phyloP scores from a whole-genome alignment of 371 early-diverging fungal genomes.

The Apophysomyces ossiformis region DNA sequence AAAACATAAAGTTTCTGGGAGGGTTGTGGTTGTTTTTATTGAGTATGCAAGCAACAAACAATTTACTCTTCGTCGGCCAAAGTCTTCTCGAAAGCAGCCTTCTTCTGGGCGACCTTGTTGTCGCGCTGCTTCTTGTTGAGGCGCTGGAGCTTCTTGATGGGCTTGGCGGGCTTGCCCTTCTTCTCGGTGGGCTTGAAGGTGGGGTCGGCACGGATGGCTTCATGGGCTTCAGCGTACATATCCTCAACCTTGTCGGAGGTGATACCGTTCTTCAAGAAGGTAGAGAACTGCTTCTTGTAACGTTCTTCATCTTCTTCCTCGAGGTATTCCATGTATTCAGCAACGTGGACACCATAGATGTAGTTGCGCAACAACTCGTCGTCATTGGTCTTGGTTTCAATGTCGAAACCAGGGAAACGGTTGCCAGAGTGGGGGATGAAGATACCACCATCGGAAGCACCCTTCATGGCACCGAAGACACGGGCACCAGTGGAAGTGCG shows the following conservation, averaged over 20 bases:
- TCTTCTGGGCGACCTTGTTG: constrained; percentile 91
- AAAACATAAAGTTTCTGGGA: too few relatives aligned
- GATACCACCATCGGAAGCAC: constrained; percentile 99
- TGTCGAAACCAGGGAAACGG: constrained; percentile 99
- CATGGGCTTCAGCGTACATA: constrained; percentile 95
- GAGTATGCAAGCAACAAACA: constrained; percentile 10
- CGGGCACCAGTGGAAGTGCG: constrained; percentile 99
- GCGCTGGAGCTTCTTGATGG: constrained; percentile 67
- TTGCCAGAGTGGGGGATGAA: constrained; percentile 98
- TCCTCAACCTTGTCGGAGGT: constrained; percentile 94
- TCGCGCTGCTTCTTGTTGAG: constrained; percentile 93
- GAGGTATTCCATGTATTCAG: constrained; percentile 98
- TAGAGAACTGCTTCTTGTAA: constrained; percentile 97
- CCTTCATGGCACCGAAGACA: constrained; percentile 99
- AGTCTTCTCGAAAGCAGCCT: constrained; percentile 72
- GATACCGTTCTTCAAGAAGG: constrained; percentile 93
- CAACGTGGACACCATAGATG: constrained; percentile 99
- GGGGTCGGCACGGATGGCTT: constrained; percentile 94
- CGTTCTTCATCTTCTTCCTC: constrained; percentile 98
- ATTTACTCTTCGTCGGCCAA: constrained; percentile 25
- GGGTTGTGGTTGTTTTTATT: constrained; percentile 12
- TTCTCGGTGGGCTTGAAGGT: constrained; percentile 70
- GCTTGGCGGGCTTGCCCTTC: constrained; percentile 64
- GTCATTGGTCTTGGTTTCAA: constrained; percentile 90
- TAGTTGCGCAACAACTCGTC: constrained; percentile 95